Conservation (phyloP, 495 filamentous ascomycete species). For the Hyphodiscus hymeniophilus region DNA sequence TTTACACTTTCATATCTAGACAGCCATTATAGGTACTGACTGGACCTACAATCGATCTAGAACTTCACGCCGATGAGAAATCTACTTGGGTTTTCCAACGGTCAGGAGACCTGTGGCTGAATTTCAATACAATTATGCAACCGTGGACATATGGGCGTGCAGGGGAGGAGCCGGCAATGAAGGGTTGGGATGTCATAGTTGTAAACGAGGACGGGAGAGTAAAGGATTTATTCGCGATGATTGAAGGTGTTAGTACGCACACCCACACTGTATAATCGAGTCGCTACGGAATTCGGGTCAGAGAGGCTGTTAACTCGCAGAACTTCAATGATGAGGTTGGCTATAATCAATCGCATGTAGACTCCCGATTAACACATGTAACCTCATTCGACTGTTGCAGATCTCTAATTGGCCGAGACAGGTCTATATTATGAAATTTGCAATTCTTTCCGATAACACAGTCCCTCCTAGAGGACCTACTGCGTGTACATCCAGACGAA, state of each 20-base stretch:
- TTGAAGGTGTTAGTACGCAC: constrained; percentile 4
- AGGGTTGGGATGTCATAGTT: constrained; percentile 5
- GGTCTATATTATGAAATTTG: too few species aligned
- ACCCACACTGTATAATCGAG: constrained; percentile 2
- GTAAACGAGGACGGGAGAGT: background rate
- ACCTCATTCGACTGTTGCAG: too few species aligned
- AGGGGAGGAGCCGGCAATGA: constrained; percentile 1
- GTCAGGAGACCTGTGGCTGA: background rate
- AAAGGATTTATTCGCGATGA: constrained; percentile 1
- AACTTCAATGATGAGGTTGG: too few species aligned
- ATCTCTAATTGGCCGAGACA: too few species aligned
- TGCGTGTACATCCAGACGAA: too few species aligned
- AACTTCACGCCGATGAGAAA: constrained; percentile 2
- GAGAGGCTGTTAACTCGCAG: background rate
- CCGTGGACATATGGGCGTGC: background rate
- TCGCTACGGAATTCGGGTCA: background rate
- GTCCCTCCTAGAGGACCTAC: too few species aligned
- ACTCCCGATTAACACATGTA: too few species aligned
- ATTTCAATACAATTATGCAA: constrained; percentile 5
- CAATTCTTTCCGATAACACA: too few species aligned
- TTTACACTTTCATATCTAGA: background rate
- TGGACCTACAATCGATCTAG: background rate
- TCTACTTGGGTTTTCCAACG: constrained; percentile 1
- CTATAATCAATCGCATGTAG: too few species aligned
- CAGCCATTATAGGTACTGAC: constrained; percentile 1